phyloP scores from a whole-genome alignment of 1,284 basidiomycete genomes.

The Microbotryum lychnidis-dioicae region DNA sequence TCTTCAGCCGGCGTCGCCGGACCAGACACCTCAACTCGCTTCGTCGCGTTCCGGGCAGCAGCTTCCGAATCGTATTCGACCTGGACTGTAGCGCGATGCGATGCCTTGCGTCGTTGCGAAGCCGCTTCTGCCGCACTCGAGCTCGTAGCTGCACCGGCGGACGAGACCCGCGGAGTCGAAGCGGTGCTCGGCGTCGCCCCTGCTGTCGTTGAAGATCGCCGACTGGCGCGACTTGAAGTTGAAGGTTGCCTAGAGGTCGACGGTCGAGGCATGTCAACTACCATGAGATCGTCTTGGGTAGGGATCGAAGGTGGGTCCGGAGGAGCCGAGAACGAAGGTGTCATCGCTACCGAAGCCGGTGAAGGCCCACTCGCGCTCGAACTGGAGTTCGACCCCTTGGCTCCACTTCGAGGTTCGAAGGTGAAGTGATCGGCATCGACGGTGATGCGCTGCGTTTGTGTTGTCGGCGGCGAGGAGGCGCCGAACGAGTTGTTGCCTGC shows the following conservation, averaged over 20 bases:
- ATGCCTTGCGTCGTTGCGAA: slow-evolving; percentile 35
- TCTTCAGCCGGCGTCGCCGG: slow-evolving; percentile 11
- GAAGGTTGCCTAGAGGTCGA: slow-evolving; percentile 1
- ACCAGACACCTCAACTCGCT: no score
- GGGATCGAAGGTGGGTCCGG: slow-evolving; percentile 5
- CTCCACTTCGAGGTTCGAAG: slow-evolving; percentile 17
- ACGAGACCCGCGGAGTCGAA: no score
- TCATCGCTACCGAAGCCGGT: neutral
- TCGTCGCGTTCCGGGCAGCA: no score
- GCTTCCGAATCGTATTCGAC: slow-evolving; percentile 64
- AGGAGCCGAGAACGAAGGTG: slow-evolving; percentile 21
- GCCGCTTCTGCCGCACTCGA: slow-evolving; percentile 4
- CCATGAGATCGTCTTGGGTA: neutral
- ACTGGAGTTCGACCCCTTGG: neutral
- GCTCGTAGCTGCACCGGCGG: neutral
- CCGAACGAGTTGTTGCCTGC: neutral
- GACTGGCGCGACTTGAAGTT: no score
- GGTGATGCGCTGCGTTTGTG: slow-evolving; percentile 20
- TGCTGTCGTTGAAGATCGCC: no score
- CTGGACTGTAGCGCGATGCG: slow-evolving; percentile 75
- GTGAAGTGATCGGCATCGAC: slow-evolving; percentile 30
- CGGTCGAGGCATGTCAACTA: slow-evolving; percentile 3
- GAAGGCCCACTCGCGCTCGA: neutral
- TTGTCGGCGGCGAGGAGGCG: slow-evolving; percentile 19
- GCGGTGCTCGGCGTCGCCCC: no score